These are phyloP conservation scores for Suillus paluster DNA, from an alignment of 768 basidiomycete genomes.

Conservation along the genomic window DNA sequence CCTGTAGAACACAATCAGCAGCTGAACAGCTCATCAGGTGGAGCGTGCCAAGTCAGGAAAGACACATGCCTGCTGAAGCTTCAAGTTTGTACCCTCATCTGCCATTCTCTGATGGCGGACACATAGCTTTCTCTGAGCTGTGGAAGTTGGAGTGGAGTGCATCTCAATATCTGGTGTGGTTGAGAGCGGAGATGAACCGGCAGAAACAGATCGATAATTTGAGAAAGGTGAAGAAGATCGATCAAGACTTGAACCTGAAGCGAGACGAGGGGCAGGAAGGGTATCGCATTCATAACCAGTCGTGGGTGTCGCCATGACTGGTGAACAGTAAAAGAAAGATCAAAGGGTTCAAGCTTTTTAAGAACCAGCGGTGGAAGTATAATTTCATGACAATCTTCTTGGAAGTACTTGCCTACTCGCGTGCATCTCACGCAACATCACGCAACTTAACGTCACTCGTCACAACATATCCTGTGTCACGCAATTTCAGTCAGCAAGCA, in stretches of 20 bases:
- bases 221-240: constrained; percentile 30
- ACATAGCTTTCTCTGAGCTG: constrained; percentile 76
- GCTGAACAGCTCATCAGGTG: neutral
- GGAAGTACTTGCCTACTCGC: too few species aligned
- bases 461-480: constrained; percentile 12
- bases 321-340: neutral
- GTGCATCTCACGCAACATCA: constrained; percentile 38
- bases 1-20: constrained; percentile 51
- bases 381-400: too few species aligned
- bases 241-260: constrained; percentile 28
- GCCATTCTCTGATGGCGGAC: constrained; percentile 96
- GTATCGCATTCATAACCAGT: constrained; percentile 67
- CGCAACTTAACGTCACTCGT: constrained; percentile 24
- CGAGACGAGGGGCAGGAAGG: constrained; percentile 64
- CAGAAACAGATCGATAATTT: constrained; percentile 10
- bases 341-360: neutral
- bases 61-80: constrained; percentile 80
- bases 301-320: constrained; percentile 25
- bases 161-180: constrained; percentile 9
- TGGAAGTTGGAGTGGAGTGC: constrained; percentile 35
- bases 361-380: too few species aligned
- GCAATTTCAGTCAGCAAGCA: constrained; percentile 15
- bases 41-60: neutral
- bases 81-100: constrained; percentile 90
- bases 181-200: constrained; percentile 11